phyloP scores from a whole-genome alignment of 768 basidiomycete species.

The Collybia mongolica region DNA sequence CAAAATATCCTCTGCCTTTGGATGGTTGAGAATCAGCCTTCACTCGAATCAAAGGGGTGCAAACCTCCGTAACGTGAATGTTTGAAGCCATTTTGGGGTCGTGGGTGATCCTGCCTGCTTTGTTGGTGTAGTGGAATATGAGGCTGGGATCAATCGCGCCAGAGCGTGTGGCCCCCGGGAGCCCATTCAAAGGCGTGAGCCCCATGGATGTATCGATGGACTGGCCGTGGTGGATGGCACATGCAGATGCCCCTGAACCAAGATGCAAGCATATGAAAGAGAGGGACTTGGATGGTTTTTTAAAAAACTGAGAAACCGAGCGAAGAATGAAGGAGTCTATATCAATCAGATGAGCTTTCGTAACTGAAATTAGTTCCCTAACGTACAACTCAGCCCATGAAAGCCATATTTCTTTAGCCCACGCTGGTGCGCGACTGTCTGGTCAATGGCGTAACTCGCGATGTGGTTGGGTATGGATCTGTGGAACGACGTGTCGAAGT shows the following conservation, averaged over 20 bases:
- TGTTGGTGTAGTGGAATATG: constrained; percentile 79
- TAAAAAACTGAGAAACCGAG: constrained; percentile 55
- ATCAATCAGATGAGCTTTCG: neutral
- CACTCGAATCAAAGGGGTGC: neutral
- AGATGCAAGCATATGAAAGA: constrained; percentile 86
- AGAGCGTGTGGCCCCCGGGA: constrained; percentile 86
- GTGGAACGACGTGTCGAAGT: constrained; percentile 90
- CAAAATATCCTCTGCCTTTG: constrained; percentile 67
- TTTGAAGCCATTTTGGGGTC: constrained; percentile 42
- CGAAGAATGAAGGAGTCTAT: constrained; percentile 69
- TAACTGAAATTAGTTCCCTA: too few species aligned
- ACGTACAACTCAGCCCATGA: constrained; percentile 75
- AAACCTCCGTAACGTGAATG: constrained; percentile 53
- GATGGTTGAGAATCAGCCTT: neutral
- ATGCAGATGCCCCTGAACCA: constrained; percentile 87
- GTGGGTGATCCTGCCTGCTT: constrained; percentile 52
- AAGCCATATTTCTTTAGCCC: constrained; percentile 90
- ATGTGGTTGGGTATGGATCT: constrained; percentile 73
- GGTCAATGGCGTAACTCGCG: constrained; percentile 77
- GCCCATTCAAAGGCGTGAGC: constrained; percentile 82
- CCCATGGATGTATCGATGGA: constrained; percentile 92
- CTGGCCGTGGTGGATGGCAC: constrained; percentile 68
- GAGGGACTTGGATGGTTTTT: constrained; percentile 49
- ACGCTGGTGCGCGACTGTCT: constrained; percentile 53
- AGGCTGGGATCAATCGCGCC: constrained; percentile 84